Conservation (phyloP, 495 filamentous ascomycete species). For the Evernia prunastri region DNA sequence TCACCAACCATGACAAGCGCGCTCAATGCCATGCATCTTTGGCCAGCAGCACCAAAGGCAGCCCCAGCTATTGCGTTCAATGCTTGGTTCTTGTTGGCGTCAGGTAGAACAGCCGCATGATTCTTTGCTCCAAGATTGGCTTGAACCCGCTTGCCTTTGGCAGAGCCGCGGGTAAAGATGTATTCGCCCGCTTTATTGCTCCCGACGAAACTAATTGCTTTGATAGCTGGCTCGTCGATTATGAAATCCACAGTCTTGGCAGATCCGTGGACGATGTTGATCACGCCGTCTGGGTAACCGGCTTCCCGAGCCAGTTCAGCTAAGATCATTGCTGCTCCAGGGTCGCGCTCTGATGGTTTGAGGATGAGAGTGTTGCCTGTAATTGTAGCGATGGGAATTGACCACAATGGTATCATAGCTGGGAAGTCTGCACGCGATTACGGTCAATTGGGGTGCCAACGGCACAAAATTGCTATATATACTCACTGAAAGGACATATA, state of each 20-base stretch:
- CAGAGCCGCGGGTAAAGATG: constrained; percentile 84
- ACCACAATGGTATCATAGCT: constrained; percentile 99
- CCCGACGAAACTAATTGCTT: constrained; percentile 96
- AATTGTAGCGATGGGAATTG: constrained; percentile 86
- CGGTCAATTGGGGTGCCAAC: not conserved
- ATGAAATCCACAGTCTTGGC: constrained; percentile 95
- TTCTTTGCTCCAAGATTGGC: constrained; percentile 99
- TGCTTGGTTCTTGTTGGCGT: constrained; percentile 97
- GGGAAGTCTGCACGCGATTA: constrained; percentile 67
- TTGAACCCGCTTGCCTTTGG: constrained; percentile 91
- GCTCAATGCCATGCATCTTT: constrained; percentile 96
- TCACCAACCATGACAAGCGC: constrained; percentile 91
- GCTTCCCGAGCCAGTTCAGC: constrained; percentile 87
- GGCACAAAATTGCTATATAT: not conserved
- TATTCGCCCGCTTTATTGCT: constrained; percentile 97
- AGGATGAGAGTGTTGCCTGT: constrained; percentile 92
- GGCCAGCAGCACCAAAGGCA: constrained; percentile 93
- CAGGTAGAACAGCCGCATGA: constrained; percentile 89
- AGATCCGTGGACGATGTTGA: constrained; percentile 91
- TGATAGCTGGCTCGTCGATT: constrained; percentile 90
- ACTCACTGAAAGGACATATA: constrained; percentile 97
- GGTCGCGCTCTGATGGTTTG: constrained; percentile 97
- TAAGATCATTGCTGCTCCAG: constrained; percentile 97
- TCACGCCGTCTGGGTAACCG: constrained; percentile 86
- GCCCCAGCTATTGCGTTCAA: constrained; percentile 91